Base-by-base conservation (phyloP, 164 flowering plant species). In the Chimonanthus praecox region DNA sequence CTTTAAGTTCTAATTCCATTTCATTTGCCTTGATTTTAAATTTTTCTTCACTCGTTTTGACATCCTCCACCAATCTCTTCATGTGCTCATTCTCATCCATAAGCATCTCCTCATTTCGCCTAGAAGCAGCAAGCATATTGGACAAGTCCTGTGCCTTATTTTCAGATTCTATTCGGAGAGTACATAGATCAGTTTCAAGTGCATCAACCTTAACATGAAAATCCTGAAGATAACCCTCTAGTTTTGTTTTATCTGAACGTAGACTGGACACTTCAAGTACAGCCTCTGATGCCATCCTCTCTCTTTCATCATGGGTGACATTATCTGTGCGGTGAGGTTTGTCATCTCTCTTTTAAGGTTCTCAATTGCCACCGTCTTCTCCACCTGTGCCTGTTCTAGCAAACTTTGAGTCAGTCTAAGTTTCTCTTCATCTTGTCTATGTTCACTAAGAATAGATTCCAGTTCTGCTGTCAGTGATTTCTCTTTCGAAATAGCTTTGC, bases 1-100 rank as follows among this genome's bases (percentile, higher is more conserved):
- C 83, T 67, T 87, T 82, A 74, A 90, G 88, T 80, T 87, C 86
- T 46, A 82, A 71, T 73, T 92, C 93, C 62, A 87, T 89, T 46
- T 74, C 84, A 78, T 73, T 83, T 3, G 81, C 68, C 5, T 71
- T 67, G 54, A 73, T 80, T 76, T 84, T 84, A 3, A 75, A 68
- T 66, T 82, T 87, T 47, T 84, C 93, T 84, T 90, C 93, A 75
- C 77, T 78, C 54, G 77, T 73, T 73, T 80, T 88, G 75, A 80
- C 78, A 71, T 75, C 85, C 75, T 85, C 87, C 73, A 90, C 60
- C 69, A 72, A 64, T 72, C 82, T 85, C 62, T 75, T 76, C 69
- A 84, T 62, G 58, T 77, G 88, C 54, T 81, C 88, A 78, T 74
- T 76, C 45, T 87, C 89, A 75, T 80, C 80, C 78, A 73, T 80